Evolutionary conservation across 192 early-diverging fungal genomes (phyloP).

Genomic region (Lobosporangium transversale): DNA sequence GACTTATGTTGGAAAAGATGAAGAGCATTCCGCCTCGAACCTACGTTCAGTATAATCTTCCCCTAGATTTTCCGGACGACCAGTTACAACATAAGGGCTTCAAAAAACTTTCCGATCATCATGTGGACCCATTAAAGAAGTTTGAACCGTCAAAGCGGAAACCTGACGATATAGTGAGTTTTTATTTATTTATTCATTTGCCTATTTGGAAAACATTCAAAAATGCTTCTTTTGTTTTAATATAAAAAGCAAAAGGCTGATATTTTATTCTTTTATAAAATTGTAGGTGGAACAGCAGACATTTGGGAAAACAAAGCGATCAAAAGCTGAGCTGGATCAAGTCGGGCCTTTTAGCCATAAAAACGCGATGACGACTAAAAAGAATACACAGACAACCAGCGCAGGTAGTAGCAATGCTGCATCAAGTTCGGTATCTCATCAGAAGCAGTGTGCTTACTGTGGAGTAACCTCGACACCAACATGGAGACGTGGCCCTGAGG

Average conservation of each 20-base stretch:
- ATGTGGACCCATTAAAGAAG: conserved; percentile 13
- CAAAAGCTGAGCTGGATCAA: conserved; percentile 8
- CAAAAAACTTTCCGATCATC: conserved; percentile 22
- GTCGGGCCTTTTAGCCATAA: background rate
- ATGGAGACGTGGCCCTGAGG: conserved; percentile 80
- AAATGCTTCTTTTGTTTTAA: no score
- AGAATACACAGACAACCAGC: background rate
- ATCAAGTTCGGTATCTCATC: no score
- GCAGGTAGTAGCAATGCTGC: background rate
- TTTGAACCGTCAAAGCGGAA: conserved; percentile 25
- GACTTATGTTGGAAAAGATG: conserved; percentile 46
- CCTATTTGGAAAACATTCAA: background rate
- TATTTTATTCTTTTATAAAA: background rate
- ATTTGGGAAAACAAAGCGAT: conserved; percentile 1
- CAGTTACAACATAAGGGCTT: conserved; percentile 21
- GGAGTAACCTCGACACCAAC: conserved; percentile 72
- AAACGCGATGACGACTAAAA: background rate
- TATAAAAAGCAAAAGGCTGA: no score
- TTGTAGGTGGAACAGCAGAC: background rate
- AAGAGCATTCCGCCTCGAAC: conserved; percentile 28
- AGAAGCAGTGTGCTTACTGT: conserved; percentile 71
- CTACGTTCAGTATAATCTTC: conserved; percentile 39
- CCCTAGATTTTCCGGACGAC: conserved; percentile 28
- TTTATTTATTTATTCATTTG: background rate
- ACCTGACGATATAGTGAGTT: conserved; percentile 5